Base-by-base conservation (phyloP, 805 yeast species). In the Candida endomychidarum region DNA sequence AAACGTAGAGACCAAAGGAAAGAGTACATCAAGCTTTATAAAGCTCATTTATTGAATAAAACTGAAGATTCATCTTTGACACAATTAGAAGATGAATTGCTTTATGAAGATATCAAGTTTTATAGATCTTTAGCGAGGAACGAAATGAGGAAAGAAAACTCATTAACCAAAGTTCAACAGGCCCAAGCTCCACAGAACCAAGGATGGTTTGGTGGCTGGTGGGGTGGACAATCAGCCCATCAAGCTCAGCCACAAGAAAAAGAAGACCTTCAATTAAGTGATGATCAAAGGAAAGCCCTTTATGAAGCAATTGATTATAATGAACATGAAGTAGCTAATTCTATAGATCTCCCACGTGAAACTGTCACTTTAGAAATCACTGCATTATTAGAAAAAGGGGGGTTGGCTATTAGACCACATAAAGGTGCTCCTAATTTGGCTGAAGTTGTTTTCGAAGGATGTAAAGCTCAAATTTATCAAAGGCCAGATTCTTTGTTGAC, bases 231-330 rank as follows among this genome's bases (percentile, higher is more conserved):
- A 3, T 34, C 58, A 2, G 36, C 45, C 2, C 19, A 54, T 1
- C 44, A 54, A 2, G 25, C 25, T 12, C 41, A 39, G 8, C 9
- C 18, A 4, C 23, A 32, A 11, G 41, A 42, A 24, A 67, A 70
- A 3, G 57, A 65, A 7, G 58, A 66, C 8, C 47, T 69, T 24
- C 51, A 52, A 21, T 50, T 93, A 58, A 78, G 93, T 0, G 96
- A 87, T 10, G 96, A 89, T 49, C 96, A 93, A 54, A 74, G 86
- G 47, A 75, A 87, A 54, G 99, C 95, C 43, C 69, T 93, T 15
- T 90, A 88, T 54, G 95, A 87, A 45, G 95, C 97, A 0, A 90
- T 93, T 48, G 99, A 90, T 47, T 90, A 82, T 50, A 86, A 90
- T 50, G 96, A 90, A 46, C 69, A 75, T 35, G 67, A 67, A 1